Conservation (phyloP, 768 basidiomycete genomes). For the Psilocybe cubensis region DNA sequence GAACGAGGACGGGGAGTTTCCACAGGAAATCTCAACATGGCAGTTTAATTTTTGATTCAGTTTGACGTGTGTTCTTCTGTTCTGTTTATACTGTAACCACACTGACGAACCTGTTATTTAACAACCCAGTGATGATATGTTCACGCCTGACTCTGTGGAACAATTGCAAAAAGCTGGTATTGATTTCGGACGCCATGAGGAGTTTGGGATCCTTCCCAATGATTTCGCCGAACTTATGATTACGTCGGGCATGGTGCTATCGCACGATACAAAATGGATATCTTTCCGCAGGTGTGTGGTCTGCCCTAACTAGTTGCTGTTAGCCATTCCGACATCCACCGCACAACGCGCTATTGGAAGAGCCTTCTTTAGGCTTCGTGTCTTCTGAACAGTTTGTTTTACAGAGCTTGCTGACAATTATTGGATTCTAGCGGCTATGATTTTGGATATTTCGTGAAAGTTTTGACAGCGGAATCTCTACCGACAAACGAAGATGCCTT, state of each 20-base stretch:
- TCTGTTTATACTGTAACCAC: neutral
- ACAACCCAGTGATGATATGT: slow-evolving; percentile 89
- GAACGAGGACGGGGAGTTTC: slow-evolving; percentile 92
- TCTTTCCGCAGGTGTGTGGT: slow-evolving; percentile 93
- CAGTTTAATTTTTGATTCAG: slow-evolving; percentile 99
- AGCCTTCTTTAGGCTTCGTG: neutral
- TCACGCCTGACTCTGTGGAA: slow-evolving; percentile 96
- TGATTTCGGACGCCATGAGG: slow-evolving; percentile 92
- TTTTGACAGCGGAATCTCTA: slow-evolving; percentile 83
- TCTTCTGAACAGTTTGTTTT: neutral
- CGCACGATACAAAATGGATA: slow-evolving; percentile 92
- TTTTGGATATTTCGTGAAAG: slow-evolving; percentile 97
- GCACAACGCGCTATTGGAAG: too few relatives aligned
- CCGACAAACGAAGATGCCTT: slow-evolving; percentile 90
- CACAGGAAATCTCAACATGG: slow-evolving; percentile 93
- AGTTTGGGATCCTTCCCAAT: slow-evolving; percentile 89
- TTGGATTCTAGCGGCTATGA: slow-evolving; percentile 82
- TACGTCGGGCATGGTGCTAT: slow-evolving; percentile 90
- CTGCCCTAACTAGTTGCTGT: neutral
- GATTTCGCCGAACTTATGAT: slow-evolving; percentile 98
- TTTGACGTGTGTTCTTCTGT: slow-evolving; percentile 52
- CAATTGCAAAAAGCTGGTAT: slow-evolving; percentile 93
- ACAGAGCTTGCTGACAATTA: neutral
- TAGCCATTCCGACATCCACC: neutral
- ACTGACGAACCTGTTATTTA: neutral